These are phyloP conservation scores for Neospermospora avenae DNA, from an alignment of 2,329 filamentous ascomycete species.

Conservation along the genomic window DNA sequence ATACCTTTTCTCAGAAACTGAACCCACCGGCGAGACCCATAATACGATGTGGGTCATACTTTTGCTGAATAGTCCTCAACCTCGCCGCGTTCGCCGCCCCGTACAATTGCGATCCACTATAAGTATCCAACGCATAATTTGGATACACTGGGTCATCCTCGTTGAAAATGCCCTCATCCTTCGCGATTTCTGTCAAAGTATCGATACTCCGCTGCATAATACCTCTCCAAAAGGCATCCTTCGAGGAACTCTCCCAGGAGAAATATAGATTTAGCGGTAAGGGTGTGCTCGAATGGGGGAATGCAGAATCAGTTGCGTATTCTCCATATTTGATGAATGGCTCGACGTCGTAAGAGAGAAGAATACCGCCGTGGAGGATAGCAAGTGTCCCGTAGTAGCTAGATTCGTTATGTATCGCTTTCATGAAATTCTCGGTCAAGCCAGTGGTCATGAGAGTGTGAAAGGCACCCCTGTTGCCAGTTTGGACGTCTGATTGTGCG, in stretches of 20 bases:
- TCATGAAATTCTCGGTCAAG: constrained; percentile 26
- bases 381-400: constrained; percentile 22
- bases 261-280: constrained; percentile 33
- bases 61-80: constrained; percentile 21
- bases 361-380: constrained; percentile 19
- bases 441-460: constrained; percentile 31
- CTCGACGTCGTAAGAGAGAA: constrained; percentile 33
- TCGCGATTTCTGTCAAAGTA: constrained; percentile 31
- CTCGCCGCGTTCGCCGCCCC: constrained; percentile 35
- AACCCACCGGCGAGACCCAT: constrained; percentile 29
- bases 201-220: constrained; percentile 27
- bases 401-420: constrained; percentile 21
- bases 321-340: constrained; percentile 34
- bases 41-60: constrained; percentile 29
- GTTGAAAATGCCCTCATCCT: constrained; percentile 31
- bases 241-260: constrained; percentile 24
- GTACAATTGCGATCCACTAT: constrained; percentile 29
- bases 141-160: constrained; percentile 1
- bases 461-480: constrained; percentile 30
- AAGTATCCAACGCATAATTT: constrained; percentile 16
- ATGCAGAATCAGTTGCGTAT: constrained; percentile 34
- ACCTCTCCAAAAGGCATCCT: constrained; percentile 33
- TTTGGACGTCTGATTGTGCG: constrained; percentile 21
- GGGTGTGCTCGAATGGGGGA: constrained; percentile 31
- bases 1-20: neutral